phyloP scores from a whole-genome alignment of 208 protist genomes.

The Leishmania guyanensis region DNA sequence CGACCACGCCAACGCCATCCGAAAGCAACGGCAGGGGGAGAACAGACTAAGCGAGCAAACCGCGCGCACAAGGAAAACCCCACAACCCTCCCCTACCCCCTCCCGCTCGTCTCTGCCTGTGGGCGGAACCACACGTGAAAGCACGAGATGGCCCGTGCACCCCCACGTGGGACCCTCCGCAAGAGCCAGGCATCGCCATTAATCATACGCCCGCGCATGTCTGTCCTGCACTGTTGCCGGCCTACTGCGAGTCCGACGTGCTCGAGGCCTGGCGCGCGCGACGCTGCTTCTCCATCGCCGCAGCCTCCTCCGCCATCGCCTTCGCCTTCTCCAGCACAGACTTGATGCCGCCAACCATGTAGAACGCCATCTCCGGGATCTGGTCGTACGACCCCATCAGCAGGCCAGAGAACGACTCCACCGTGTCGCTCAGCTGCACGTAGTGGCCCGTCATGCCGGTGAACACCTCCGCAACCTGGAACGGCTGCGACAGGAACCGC shows the following conservation, averaged over 20 bases:
- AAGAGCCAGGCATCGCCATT: background rate
- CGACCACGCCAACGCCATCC: background rate
- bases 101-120: background rate
- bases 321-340: constrained; percentile 94
- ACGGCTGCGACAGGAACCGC: constrained; percentile 98
- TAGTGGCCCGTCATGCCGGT: constrained; percentile 96
- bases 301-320: constrained; percentile 85
- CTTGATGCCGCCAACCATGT: constrained; percentile 97
- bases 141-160: background rate
- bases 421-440: constrained; percentile 93
- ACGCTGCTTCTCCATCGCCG: constrained; percentile 64
- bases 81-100: background rate
- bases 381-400: constrained; percentile 96
- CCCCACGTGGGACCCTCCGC: background rate
- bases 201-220: background rate
- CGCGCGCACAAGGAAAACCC: background rate
- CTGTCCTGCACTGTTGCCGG: background rate
- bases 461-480: constrained; percentile 98
- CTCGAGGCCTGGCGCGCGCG: constrained; percentile 49
- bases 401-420: constrained; percentile 95
- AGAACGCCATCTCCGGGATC: constrained; percentile 97
- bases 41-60: too few relatives aligned
- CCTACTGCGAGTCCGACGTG: constrained; percentile 19
- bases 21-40: too few relatives aligned
- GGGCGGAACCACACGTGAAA: background rate